Base-by-base conservation (phyloP, 768 basidiomycete species). In the Termitomyces sp. region DNA sequence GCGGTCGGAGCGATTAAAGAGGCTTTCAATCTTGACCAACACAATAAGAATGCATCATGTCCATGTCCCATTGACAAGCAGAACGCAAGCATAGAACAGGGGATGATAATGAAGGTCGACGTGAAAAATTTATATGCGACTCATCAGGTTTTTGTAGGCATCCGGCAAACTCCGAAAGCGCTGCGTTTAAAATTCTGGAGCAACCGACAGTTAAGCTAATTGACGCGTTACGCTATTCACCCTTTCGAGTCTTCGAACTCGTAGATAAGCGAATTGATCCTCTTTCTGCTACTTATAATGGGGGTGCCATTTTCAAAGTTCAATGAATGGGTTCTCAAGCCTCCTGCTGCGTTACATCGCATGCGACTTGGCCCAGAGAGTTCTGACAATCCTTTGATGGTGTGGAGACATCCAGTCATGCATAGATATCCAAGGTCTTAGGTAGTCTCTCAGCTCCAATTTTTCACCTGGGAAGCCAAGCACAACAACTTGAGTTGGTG, bases 1-100 rank as follows among this genome's bases (percentile, higher is more conserved):
- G 87, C 80, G 84, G 85, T 85, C 70, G 76, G 87, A 90, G 89
- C 82, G 89, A 91, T 92, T 90, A 90, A 83, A 70, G 77, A 79
- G 88, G 88, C 85, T 71, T 46, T 74, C 52, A 51, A 55, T 87
- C 79, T 80, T 62, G 70, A 76, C 83, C 84, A 77, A 74, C 75
- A 67, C 65, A 49, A 58, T 50, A 62, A 58, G 64, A 61, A 56
- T 69, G 67, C 80, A 78, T 76, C 65, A 52, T 62, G 58, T 64
- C 78, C 77, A 60, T 68, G 69, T 64, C 69, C 76, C 75, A 81
- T 70, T 48, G 77, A 75, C 74, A 73, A 79, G 82, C 86, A 81
- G 67, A 77, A 88, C 79, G 84, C 85, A 68, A 76, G 73, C 79
- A 72, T 67, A 72, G 72, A 66, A 74, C 72, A 72, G 73, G 70